These are phyloP conservation scores for Mycena alexandri DNA, from an alignment of 768 basidiomycete genomes.

Conservation along the genomic window DNA sequence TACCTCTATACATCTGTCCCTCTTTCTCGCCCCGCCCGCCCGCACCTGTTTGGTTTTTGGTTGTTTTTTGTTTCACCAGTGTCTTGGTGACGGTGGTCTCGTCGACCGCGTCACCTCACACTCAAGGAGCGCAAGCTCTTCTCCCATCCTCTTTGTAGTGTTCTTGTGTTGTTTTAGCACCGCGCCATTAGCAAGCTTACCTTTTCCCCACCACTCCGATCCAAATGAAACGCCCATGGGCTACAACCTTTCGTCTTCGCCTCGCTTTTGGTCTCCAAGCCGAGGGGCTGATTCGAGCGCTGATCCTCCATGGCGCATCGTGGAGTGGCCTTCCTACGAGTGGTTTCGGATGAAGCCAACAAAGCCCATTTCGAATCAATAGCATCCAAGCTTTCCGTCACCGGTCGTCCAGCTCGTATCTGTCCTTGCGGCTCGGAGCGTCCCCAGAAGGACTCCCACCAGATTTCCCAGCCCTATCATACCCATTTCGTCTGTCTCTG, in stretches of 20 bases:
- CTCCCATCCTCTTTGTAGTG: too few relatives aligned
- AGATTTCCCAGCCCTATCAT: background rate
- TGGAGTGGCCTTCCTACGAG: background rate
- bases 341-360: background rate
- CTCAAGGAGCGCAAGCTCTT: too few relatives aligned
- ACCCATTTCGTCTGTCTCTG: background rate
- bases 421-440: slow-evolving; percentile 10
- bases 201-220: slow-evolving; percentile 18
- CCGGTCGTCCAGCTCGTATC: slow-evolving; percentile 2
- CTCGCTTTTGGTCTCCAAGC: background rate
- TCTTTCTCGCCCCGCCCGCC: too few relatives aligned
- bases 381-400: background rate
- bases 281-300: slow-evolving; percentile 1
- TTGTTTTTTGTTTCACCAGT: too few relatives aligned
- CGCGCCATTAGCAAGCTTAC: too few relatives aligned
- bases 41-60: too few relatives aligned
- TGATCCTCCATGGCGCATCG: slow-evolving; percentile 12
- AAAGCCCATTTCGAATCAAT: background rate
- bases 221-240: slow-evolving; percentile 1
- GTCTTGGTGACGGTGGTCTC: too few relatives aligned
- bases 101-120: too few relatives aligned
- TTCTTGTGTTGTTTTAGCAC: too few relatives aligned
- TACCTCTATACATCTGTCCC: too few relatives aligned
- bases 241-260: background rate
- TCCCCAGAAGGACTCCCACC: slow-evolving; percentile 3